Percentiles rank a stretch among this genome's conserved stretches.
These are phyloP conservation scores for Aspergillus fischeri DNA, from an alignment of 2,329 filamentous ascomycete genomes.

Conservation along the genomic window DNA sequence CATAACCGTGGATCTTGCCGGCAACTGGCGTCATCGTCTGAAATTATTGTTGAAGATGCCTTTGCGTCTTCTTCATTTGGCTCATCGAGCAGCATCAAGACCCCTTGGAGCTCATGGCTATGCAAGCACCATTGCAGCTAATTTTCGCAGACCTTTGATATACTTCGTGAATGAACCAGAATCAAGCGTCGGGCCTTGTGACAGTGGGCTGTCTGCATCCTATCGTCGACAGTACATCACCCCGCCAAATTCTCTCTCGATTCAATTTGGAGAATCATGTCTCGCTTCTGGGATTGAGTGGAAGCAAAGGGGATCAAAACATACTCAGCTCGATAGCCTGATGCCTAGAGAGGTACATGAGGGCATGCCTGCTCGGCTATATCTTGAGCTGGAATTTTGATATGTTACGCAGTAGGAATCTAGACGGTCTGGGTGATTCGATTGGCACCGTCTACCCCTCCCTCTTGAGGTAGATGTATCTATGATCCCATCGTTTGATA, in stretches of 20 bases:
- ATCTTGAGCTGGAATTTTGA: too few relatives aligned
- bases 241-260: too few relatives aligned
- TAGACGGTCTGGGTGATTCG: too few relatives aligned
- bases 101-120: not conserved
- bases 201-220: not conserved
- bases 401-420: too few relatives aligned
- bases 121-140: not conserved
- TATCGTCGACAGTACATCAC: not conserved
- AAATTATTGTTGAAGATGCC: not conserved
- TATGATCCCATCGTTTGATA: too few relatives aligned
- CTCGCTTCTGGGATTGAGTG: not conserved
- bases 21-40: not conserved
- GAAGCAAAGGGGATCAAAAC: not conserved
- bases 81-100: not conserved
- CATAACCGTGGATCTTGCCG: conserved; percentile 8
- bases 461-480: too few relatives aligned
- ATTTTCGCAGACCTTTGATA: not conserved
- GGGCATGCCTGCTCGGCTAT: too few relatives aligned
- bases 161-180: not conserved
- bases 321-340: not conserved
- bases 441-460: too few relatives aligned
- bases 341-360: too few relatives aligned
- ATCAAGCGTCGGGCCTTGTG: not conserved
- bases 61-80: not conserved
- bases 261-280: not conserved